Base-by-base conservation (phyloP, 2,329 filamentous ascomycete genomes). In the Furcasterigmium sp. region DNA sequence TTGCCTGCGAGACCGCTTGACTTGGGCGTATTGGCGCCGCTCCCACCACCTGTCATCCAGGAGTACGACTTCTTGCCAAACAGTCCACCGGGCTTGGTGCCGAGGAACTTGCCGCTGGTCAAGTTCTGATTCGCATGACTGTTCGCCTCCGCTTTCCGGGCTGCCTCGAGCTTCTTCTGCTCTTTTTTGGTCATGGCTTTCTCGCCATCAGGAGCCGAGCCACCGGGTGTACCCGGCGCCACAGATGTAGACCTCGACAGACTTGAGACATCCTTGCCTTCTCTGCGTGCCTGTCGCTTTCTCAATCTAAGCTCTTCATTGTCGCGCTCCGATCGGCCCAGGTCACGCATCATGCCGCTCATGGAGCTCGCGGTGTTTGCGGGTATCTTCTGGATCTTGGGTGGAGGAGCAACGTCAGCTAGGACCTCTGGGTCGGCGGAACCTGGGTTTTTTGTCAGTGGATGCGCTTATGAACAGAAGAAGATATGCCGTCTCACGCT, bases 161-260 rank as follows among this genome's bases (percentile, higher is more conserved):
- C 84, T n/a, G 82, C 78, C 52, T 85, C 76, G 50, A 83, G 85
- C 62, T 84, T 88, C 58, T 85, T 80, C 47, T 73, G 75, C 61
- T 95, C 90, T 67, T 96, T 96, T 73, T 96, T 96, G 5, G 85
- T 86, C 41, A 87, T 75, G 4, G 81, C 75, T 61, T 90, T 91
- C 51, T 79, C 74, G 2, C 70, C 60, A 42, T 85, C 83, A 1
- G 82, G 76, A 1, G 83, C 80, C 34, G 78, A 73, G 2, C 78
- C 71, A 6, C 78, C 80, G 3, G 83, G 79, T 1, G 80, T 84
- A 3, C 75, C 75, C 10, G 79, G 73, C 14, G 78, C 78, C 11
- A 74, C 69, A 19, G 78, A 78, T 13, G 78, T 73, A 20, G 76
- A 55, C 51, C 80, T 72, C 14, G 76, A 75, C 11, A 65, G 62